phyloP scores from a whole-genome alignment of 305 asterid genomes.

The Andrographis paniculata region DNA sequence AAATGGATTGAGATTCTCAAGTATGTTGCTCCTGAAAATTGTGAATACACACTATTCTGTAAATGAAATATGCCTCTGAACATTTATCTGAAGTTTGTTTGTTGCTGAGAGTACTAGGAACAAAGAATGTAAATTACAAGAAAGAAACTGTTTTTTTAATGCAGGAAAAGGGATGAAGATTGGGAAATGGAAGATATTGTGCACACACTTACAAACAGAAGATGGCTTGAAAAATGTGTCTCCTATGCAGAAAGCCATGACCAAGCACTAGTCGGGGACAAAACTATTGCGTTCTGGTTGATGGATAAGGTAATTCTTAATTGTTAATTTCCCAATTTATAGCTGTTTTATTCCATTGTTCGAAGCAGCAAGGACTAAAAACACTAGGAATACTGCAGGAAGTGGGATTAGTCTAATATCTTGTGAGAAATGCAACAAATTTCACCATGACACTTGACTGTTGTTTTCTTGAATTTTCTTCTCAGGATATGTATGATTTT shows the following conservation, averaged over 20 bases:
- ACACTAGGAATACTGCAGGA: too few relatives aligned
- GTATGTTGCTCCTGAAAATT: conserved; percentile 49
- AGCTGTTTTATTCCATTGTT: too few relatives aligned
- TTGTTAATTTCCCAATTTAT: neutral
- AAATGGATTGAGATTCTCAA: conserved; percentile 95
- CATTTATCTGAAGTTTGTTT: conserved; percentile 7
- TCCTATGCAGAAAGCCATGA: conserved; percentile 97
- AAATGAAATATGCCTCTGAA: conserved; percentile 8
- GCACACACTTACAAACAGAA: conserved; percentile 81
- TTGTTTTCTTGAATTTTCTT: conserved; percentile 21
- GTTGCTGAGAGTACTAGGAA: too few relatives aligned
- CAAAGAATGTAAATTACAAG: too few relatives aligned
- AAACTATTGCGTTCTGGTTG: conserved; percentile 97
- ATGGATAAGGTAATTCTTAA: conserved; percentile 79
- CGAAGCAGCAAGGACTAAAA: too few relatives aligned
- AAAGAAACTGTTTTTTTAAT: too few relatives aligned
- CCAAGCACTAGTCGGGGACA: conserved; percentile 98
- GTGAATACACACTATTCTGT: conserved; percentile 8
- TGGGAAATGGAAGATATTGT: conserved; percentile 93
- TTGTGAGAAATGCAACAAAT: conserved; percentile 10
- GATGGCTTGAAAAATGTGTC: conserved; percentile 95
- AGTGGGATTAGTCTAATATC: conserved; percentile 1
- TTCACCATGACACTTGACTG: conserved; percentile 10
- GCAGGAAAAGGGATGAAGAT: conserved; percentile 94
- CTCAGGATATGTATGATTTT: conserved; percentile 99